Evolutionary conservation across 164 flowering plant genomes (phyloP).

Genomic region (Pachysandra terminalis): DNA sequence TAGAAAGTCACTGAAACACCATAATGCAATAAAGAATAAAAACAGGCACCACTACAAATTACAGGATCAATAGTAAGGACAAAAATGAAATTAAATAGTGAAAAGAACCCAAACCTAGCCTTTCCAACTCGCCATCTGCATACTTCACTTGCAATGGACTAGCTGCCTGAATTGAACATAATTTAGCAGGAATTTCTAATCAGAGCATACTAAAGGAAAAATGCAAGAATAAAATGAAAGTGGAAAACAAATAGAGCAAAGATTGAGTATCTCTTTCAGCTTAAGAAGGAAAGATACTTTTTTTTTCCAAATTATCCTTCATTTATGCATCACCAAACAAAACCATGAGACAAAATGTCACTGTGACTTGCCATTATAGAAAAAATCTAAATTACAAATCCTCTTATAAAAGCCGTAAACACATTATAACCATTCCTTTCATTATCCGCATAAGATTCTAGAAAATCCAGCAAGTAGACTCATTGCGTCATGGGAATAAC

Average conservation of each 20-base stretch:
- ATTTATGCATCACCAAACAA: not conserved
- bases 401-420: not conserved
- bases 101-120: slow-evolving; percentile 60
- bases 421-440: not conserved
- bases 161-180: slow-evolving; percentile 71
- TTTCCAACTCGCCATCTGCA: slow-evolving; percentile 99
- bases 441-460: not conserved
- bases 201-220: not conserved
- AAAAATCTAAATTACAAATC: too few relatives aligned
- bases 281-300: not conserved
- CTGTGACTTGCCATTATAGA: not conserved
- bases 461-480: not conserved
- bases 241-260: not conserved
- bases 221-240: not conserved
- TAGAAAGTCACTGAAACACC: not conserved
- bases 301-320: not conserved
- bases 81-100: slow-evolving; percentile 12
- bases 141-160: slow-evolving; percentile 99
- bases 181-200: slow-evolving; percentile 1
- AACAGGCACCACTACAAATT: not conserved
- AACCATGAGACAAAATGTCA: not conserved
- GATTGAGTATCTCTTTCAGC: not conserved
- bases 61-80: not conserved
- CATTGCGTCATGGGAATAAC: not conserved
- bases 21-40: not conserved